Conservation (phyloP, 2,329 filamentous ascomycete genomes). For the Aschersonia sp. region DNA sequence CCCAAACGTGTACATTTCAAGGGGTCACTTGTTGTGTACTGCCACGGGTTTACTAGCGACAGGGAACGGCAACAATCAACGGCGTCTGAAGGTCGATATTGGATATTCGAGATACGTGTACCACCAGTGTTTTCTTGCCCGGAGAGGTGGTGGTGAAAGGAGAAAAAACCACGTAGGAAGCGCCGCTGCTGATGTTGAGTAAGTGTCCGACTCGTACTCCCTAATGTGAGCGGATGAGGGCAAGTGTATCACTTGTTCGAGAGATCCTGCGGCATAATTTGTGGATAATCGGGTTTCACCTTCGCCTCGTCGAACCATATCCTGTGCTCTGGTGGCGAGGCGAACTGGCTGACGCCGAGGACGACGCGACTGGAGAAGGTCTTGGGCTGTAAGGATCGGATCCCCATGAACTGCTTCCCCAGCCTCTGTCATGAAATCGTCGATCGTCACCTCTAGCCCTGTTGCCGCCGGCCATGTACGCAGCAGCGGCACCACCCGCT, state of each 20-base stretch:
- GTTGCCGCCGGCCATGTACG: constrained; percentile 45
- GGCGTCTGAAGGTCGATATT: constrained; percentile 1
- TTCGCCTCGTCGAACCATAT: constrained; percentile 53
- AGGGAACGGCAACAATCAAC: constrained; percentile 3
- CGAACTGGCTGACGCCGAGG: constrained; percentile 21
- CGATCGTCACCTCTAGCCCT: constrained; percentile 17
- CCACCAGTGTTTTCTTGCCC: not conserved
- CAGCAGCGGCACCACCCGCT: constrained; percentile 54
- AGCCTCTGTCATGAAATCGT: constrained; percentile 10
- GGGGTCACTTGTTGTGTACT: not conserved
- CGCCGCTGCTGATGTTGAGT: too few species aligned
- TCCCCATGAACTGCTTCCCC: constrained; percentile 14
- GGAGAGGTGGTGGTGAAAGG: not conserved
- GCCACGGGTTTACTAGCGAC: not conserved
- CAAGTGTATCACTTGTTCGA: too few species aligned
- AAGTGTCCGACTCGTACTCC: too few species aligned
- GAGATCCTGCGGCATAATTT: not conserved
- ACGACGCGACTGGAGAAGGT: constrained; percentile 15
- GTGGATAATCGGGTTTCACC: constrained; percentile 18
- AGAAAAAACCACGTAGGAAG: not conserved
- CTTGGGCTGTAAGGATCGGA: constrained; percentile 7
- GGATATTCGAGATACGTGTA: not conserved
- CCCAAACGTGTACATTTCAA: constrained; percentile 9
- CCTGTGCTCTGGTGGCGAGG: constrained; percentile 54
- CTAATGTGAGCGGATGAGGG: too few species aligned